phyloP scores from a whole-genome alignment of 805 yeast species.

The Nakazawaea ernobii region DNA sequence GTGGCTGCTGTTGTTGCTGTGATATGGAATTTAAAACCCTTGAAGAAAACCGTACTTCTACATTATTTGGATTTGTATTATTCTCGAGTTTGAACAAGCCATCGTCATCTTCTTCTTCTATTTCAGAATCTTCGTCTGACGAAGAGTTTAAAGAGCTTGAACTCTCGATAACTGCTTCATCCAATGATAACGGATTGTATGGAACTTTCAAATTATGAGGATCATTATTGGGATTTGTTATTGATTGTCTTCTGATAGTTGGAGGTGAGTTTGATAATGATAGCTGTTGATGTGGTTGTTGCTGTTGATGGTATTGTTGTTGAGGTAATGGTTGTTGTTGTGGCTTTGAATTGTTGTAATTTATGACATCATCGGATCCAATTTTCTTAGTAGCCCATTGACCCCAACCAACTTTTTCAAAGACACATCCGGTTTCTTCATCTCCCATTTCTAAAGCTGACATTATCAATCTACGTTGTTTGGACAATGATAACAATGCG shows the following conservation, averaged over 20 bases:
- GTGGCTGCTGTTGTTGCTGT: slow-evolving; percentile 5
- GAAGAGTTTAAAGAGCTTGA: slow-evolving; percentile 19
- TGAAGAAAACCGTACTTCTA: slow-evolving; percentile 8
- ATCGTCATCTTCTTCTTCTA: slow-evolving; percentile 32
- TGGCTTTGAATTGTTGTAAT: slow-evolving; percentile 9
- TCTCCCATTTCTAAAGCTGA: slow-evolving; percentile 78
- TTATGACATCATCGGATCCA: slow-evolving; percentile 17
- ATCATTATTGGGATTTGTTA: slow-evolving; percentile 39
- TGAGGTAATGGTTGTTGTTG: slow-evolving; percentile 10
- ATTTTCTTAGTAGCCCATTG: slow-evolving; percentile 78
- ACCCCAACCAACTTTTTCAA: slow-evolving; percentile 97
- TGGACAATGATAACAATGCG: slow-evolving; percentile 73
- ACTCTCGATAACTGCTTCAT: slow-evolving; percentile 32
- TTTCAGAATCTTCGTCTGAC: slow-evolving; percentile 29
- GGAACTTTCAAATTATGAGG: slow-evolving; percentile 44
- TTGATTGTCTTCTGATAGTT: slow-evolving; percentile 41
- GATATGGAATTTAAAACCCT: slow-evolving; percentile 8
- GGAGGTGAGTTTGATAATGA: slow-evolving; percentile 11
- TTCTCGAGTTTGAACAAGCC: slow-evolving; percentile 16
- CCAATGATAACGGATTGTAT: slow-evolving; percentile 28
- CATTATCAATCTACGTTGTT: slow-evolving; percentile 87
- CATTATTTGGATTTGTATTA: slow-evolving; percentile 3
- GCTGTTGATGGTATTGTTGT: slow-evolving; percentile 9
- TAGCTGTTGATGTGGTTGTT: slow-evolving; percentile 1
- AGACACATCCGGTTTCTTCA: slow-evolving; percentile 53